Evolutionary conservation across 2,329 filamentous ascomycete genomes (phyloP), one percentile per base, ranked within the genome.

Genomic region (Coleophoma cylindrospora): DNA sequence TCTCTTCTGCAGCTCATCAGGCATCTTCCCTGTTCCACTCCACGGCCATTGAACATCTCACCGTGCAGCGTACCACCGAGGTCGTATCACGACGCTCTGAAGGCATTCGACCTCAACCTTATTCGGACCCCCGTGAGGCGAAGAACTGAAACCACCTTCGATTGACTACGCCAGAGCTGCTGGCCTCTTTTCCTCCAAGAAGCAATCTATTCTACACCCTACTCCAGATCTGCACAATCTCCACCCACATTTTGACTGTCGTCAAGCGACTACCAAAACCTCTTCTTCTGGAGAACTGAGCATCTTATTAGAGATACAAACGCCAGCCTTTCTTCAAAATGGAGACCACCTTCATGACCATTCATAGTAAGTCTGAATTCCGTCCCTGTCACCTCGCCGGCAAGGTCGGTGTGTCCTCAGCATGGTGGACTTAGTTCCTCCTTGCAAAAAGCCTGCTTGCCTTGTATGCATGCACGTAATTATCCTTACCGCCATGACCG

Each of bases 311-410:
- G 59, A 64, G 61, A 62, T 64, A 61, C 55, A 61, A 59, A 63
- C 57, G 59, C 60, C 60, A 62, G 59, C 14, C 41, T 53, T 58
- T 59, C 56, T 55, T 62, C 63, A 67, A 64, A 56, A 89, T 89
- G 87, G 87, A 91, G 70, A 87, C 87, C 59, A 94, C 89, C 33
- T 95, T 95, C 71, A 94, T 95, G 72, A 91, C 89, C 59, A 94
- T 95, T 65, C 89, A 94, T 66, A 89, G 89, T 88, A 71, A 73
- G 83, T 74, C 51, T 37, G 44, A 50, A 27, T 3, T 27, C 27
- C 3, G 27, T 27, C 27, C 27, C 27, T 27, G 9, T 27, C 27
- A 27, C 9, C 27, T 5, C 9, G 9, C 27, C 19, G 19, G 19
- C 19, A 19, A 19, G 19, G 19, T 19, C 19, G 19, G 19, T 19